Evolutionary conservation across 495 filamentous ascomycete genomes (phyloP), one percentile per base, ranked within the genome.

Genomic region (Tuber magnatum): DNA sequence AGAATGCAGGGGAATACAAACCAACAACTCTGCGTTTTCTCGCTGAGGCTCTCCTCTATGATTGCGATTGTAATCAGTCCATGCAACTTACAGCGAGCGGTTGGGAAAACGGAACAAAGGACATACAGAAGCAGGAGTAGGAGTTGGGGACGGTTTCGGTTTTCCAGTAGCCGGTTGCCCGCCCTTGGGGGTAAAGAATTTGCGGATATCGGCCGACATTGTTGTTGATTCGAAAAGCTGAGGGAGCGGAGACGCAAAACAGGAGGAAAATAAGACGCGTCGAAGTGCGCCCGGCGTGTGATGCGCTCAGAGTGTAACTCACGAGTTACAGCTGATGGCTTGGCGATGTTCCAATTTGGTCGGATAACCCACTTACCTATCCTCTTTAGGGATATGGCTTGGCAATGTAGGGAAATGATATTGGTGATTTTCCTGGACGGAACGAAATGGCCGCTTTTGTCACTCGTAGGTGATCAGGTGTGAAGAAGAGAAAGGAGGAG

Each of bases 141-240:
- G 61, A 24, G 75, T 71, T 48, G 74, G 18, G 32, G 76, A 70
- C 16, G 76, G 22, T 43, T 72, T 80, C 79, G 48, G 68, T 38
- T 75, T 89, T 87, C 38, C 76, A 41, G 84, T 82, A 41, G 82
- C 9, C 32, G 72, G 74, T 24, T 83, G 82, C 73, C 85, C 85
- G 28, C 86, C 87, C 79, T 89, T 91, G 44, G 89, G 87, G 24
- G 88, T 88, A 83, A 97, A 95, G 81, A 94, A 97, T 78, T 84
- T 90, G 71, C 93, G 86, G 76, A 96, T 96, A 86, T 96, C 93
- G 46, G 87, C 75, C 76, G 92, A 88, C 92, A 93, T 94, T 51
- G 56, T 14, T 35, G 56, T 65, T 35, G 56, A 61, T n/a, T 6
- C 4, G 56, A 35, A 61, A 65, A 8, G 56, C 14, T 32, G 56